Conservation (phyloP, 1,139 yeast genomes). For the Taphrina deformans region DNA sequence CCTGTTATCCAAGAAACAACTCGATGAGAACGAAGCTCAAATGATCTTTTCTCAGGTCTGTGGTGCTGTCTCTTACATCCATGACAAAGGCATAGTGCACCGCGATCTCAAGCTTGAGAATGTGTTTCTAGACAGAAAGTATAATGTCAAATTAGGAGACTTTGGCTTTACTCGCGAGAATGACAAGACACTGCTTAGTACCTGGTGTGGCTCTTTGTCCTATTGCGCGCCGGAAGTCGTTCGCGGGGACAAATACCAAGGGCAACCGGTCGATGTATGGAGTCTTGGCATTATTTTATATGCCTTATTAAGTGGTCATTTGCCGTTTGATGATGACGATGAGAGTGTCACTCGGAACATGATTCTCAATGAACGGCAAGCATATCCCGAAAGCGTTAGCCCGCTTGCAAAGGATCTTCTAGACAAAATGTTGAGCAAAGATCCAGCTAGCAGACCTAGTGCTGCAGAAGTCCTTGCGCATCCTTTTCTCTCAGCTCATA, state of each 20-base stretch:
- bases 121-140: conserved; percentile 68
- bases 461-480: conserved; percentile 61
- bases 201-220: conserved; percentile 91
- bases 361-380: conserved; percentile 68
- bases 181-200: conserved; percentile 61
- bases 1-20: conserved; percentile 55
- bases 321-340: conserved; percentile 88
- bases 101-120: conserved; percentile 88
- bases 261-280: conserved; percentile 80
- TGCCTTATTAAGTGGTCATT: conserved; percentile 78
- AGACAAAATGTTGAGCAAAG: conserved; percentile 60
- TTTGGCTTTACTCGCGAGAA: conserved; percentile 91
- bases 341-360: conserved; percentile 61
- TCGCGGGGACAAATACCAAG: conserved; percentile 67
- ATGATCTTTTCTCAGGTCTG: conserved; percentile 72
- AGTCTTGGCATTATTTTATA: conserved; percentile 90
- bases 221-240: conserved; percentile 96
- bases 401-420: conserved; percentile 53
- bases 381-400: conserved; percentile 49
- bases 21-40: conserved; percentile 58
- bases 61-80: conserved; percentile 83
- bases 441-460: conserved; percentile 65
- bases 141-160: conserved; percentile 76
- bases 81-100: conserved; percentile 78
- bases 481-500: conserved; percentile 59